These are phyloP conservation scores for Blastocystis sp. DNA, from an alignment of 352 stramenopile species.

Conservation along the genomic window DNA sequence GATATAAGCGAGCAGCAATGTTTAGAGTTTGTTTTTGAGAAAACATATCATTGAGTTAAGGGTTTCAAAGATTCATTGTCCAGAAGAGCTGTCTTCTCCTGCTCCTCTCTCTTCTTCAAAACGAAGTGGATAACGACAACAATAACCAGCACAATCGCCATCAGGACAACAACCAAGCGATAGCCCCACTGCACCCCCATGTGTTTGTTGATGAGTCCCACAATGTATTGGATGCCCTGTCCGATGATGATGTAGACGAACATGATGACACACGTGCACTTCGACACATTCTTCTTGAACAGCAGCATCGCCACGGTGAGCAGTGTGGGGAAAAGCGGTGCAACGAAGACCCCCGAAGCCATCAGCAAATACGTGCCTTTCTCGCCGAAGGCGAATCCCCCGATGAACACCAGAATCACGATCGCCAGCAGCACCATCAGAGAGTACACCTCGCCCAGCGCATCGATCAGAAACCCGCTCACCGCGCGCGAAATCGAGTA, in stretches of 20 bases:
- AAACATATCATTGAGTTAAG: neutral
- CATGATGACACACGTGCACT: slow-evolving; percentile 42
- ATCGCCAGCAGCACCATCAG: neutral
- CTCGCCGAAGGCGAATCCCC: slow-evolving; percentile 41
- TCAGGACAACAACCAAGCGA: slow-evolving; percentile 29
- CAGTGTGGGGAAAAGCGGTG: slow-evolving; percentile 23
- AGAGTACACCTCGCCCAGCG: slow-evolving; percentile 1
- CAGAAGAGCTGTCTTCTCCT: neutral
- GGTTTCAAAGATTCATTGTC: too few relatives aligned
- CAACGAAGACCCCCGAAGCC: slow-evolving; percentile 5
- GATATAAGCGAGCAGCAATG: neutral
- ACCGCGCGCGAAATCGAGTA: slow-evolving; percentile 38
- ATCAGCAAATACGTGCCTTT: neutral
- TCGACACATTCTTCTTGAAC: slow-evolving; percentile 33
- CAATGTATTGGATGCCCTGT: slow-evolving; percentile 24
- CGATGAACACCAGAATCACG: neutral
- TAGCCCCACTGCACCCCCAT: slow-evolving; percentile 36
- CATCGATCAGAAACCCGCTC: slow-evolving; percentile 55
- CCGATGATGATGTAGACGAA: slow-evolving; percentile 44
- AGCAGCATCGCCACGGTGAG: slow-evolving; percentile 47
- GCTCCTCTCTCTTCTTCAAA: slow-evolving; percentile 11
- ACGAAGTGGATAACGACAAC: neutral
- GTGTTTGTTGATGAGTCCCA: slow-evolving; percentile 6
- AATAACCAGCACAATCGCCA: neutral
- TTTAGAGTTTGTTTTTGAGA: neutral